Percentiles rank a stretch among this genome's conserved stretches.
Conservation (phyloP, 768 basidiomycete species). For the Suillus fuscotomentosus region DNA sequence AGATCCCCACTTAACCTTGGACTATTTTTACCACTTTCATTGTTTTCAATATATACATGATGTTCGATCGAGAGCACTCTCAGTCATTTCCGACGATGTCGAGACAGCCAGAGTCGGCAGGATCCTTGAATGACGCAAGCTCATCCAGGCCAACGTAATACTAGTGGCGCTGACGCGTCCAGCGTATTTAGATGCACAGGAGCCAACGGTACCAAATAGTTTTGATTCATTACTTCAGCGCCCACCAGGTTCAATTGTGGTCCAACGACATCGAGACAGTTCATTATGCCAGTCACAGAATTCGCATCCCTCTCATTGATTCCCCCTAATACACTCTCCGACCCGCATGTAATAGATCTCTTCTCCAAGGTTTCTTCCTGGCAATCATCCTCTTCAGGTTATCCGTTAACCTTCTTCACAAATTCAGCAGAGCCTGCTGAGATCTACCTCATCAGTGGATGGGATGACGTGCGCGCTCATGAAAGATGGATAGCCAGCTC, state of each 20-base stretch:
- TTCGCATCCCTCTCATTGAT: conserved; percentile 37
- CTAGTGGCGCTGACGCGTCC: conserved; percentile 8
- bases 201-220: neutral
- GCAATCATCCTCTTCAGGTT: conserved; percentile 42
- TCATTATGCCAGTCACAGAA: conserved; percentile 44
- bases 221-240: neutral
- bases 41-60: neutral
- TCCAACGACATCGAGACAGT: neutral
- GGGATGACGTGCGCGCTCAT: conserved; percentile 41
- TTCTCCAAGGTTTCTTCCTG: conserved; percentile 30
- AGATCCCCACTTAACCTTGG: conserved; percentile 10
- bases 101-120: neutral
- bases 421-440: conserved; percentile 14
- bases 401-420: conserved; percentile 41
- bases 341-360: conserved; percentile 26
- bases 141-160: neutral
- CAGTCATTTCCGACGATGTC: neutral
- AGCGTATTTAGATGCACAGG: neutral
- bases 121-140: conserved; percentile 1
- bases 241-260: neutral
- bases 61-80: neutral
- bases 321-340: conserved; percentile 28
- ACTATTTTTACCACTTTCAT: neutral
- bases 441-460: conserved; percentile 44
- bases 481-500: conserved; percentile 41